phyloP scores from a whole-genome alignment of 73 alveolate species.

The Blepharisma japonicum region DNA sequence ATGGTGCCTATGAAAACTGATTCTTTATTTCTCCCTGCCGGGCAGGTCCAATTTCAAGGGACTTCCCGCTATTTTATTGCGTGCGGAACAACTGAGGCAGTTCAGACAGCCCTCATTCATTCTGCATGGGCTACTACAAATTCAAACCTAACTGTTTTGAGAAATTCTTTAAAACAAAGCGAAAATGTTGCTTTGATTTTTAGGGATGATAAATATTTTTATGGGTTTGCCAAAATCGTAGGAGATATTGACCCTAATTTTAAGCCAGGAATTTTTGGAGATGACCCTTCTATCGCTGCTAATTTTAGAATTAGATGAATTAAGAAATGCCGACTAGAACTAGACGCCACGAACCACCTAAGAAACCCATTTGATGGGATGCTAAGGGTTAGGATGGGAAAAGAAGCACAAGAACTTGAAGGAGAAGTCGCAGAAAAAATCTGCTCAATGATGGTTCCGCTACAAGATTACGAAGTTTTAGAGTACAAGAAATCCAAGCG shows the following conservation, averaged over 20 bases:
- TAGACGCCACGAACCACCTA: background rate
- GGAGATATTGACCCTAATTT: constrained; percentile 21
- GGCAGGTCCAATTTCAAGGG: constrained; percentile 25
- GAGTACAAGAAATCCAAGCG: background rate
- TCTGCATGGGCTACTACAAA: constrained; percentile 23
- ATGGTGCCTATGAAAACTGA: constrained; percentile 16
- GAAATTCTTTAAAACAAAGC: background rate
- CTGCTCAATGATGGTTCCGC: background rate
- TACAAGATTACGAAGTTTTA: background rate
- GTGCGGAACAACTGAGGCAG: constrained; percentile 7
- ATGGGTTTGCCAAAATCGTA: constrained; percentile 32
- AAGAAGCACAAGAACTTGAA: constrained; percentile 25
- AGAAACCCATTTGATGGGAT: constrained; percentile 29
- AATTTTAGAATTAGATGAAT: constrained; percentile 25
- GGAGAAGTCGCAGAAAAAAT: constrained; percentile 24
- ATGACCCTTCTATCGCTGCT: background rate
- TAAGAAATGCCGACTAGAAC: constrained; percentile 13
- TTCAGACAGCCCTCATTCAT: background rate
- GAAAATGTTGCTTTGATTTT: constrained; percentile 29
- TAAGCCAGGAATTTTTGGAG: constrained; percentile 32
- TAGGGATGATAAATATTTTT: constrained; percentile 22
- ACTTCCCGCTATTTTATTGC: constrained; percentile 14
- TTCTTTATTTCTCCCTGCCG: background rate
- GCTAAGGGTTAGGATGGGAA: background rate
- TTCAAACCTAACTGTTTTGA: background rate